Base-by-base conservation (phyloP, 352 stramenopile species). In the Pythium scleroteichum region DNA sequence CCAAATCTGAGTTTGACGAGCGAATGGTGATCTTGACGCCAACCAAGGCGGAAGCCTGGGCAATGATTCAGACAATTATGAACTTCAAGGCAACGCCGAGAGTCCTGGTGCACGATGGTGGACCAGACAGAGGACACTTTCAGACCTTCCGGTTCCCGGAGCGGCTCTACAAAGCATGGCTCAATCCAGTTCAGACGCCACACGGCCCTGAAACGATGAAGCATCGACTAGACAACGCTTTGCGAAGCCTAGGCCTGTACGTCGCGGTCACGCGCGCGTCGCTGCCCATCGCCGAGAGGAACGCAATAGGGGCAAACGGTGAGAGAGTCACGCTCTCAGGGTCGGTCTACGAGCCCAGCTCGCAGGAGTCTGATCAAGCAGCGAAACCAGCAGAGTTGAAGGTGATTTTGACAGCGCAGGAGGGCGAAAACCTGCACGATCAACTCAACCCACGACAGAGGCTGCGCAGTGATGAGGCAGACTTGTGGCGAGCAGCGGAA, bases 1-100 rank as follows among this genome's bases (percentile, higher is more conserved):
- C 47, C 10, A 17, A 17, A 2, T 41, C 14, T 4, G 1, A 7
- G 8, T 40, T 23, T 26, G 47, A 53, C 6, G 47, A 53, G 14
- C 22, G 4, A 10, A 23, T 41, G 12, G 1, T 53, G 7, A 53
- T 53, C 26, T 17, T 53, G 4, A 12, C 47, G 3, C 24, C 26
- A 12, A 10, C 22, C 12, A 29, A 53, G 9, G 17, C 24, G 1
- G 24, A 53, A 5, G 47, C 47, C 12, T 53, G 47, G 47, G 47
- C 47, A 12, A 53, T 53, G 47, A 39, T 53, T 3, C 23, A 53
- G 26, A 53, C 47, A 23, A 53, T 53, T 20, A 22, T 53, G 3
- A 53, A 53, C 47, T 29, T 40, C n/a, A 6, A 24, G 14, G 47
- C 47, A 7, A 41, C 39, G 3, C 47, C 47, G n/a, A 20, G 4